phyloP scores from a whole-genome alignment of 2,329 filamentous ascomycete genomes.

The Fusarium denticulatum region DNA sequence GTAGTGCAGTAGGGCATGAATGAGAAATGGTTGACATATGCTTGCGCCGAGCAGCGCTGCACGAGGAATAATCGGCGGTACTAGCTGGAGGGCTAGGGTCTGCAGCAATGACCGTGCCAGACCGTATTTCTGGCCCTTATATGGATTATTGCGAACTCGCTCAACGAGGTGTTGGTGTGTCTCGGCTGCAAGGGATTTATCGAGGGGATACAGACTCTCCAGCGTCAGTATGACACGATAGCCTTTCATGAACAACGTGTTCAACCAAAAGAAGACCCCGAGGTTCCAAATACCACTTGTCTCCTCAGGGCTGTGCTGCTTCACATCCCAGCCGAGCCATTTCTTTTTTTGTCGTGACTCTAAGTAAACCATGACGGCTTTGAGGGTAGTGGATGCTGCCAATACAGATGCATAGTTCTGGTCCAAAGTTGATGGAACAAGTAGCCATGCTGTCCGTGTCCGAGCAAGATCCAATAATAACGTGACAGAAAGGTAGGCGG shows the following conservation, averaged over 20 bases:
- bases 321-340: background rate
- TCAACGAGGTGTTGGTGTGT: accelerated
- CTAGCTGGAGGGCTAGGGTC: accelerated
- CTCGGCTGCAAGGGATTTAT: background rate
- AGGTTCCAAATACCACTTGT: background rate
- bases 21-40: background rate
- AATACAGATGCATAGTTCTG: accelerated
- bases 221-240: background rate
- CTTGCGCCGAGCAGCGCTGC: background rate
- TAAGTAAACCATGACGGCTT: background rate
- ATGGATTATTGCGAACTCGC: accelerated
- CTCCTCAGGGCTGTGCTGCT: background rate
- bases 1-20: background rate
- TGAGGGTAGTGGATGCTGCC: background rate
- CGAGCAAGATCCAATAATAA: background rate
- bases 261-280: background rate
- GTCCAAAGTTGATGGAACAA: accelerated
- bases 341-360: background rate
- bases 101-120: accelerated
- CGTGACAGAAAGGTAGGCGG: background rate
- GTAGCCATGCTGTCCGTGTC: background rate
- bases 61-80: background rate
- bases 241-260: background rate
- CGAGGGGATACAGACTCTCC: background rate
- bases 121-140: background rate